Evolutionary conservation across 345 rosid genomes (phyloP), one percentile per base, ranked within the genome.

Genomic region (Ailanthus altissimus): DNA sequence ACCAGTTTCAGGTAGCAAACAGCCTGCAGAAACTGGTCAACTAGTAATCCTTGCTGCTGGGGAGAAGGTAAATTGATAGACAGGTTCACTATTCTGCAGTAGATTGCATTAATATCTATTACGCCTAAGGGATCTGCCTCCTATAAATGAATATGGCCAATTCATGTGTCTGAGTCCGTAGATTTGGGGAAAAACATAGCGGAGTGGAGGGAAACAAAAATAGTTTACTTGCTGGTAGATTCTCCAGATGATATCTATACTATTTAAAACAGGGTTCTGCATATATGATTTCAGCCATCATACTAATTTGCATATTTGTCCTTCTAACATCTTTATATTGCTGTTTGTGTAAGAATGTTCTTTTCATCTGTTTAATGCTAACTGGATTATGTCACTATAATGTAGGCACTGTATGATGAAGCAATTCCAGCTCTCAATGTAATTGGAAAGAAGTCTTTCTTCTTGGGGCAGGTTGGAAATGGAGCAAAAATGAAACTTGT

Each of bases 21-120:
- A 96, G 77, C 98, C 98, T 21, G 99, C 99, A 5, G 99, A 96
- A 92, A 91, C 91, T 84, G 99, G 97, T 49, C 97, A 96, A 80
- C 88, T 96, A 2, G 87, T 96, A 57, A 96, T 93, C 68, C 94
- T 96, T 70, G 92, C 97, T 70, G 99, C 99, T 79, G 98, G 98
- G 42, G 97, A 93, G 59, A 89, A 96, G 94, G 98, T 91, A 83
- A 79, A 68, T 23, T 51, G 50, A 45, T 32, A 20, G 11, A 25
- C 56, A 25, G 8, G 42, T 73, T 73, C 25, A 63, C 59, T 26
- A 46, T 71, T 45, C 32, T 20, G 61, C 70, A 43, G 58, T 61
- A 42, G 72, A 9, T 60, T 58, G 49, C 70, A 8, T 69, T 74
- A n/a, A 15, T 61, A 1, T 51, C 25, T 3, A 23, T 54, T 6